A percentile compares a stretch with the other conserved stretches of the same genome.
These are phyloP conservation scores for Toxicodendron radicans DNA, from an alignment of 345 rosid genomes.

Conservation along the genomic window DNA sequence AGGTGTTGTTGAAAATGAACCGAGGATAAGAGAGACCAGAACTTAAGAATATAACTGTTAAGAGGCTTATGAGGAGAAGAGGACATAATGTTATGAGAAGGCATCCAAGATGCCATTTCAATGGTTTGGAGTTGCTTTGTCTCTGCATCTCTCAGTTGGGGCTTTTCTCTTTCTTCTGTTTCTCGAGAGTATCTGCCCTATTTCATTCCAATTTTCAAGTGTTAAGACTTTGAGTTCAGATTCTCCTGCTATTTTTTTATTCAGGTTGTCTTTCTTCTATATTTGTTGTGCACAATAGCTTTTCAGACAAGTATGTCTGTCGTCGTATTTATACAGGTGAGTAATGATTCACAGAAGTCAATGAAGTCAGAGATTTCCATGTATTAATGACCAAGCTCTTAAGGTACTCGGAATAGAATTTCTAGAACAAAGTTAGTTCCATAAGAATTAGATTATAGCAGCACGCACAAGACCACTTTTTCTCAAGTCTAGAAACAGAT, in stretches of 20 bases:
- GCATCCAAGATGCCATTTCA: conserved; percentile 32
- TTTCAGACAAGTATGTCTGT: no score
- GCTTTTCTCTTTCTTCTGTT: conserved; percentile 4
- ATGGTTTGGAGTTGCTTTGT: conserved; percentile 27
- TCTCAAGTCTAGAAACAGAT: no score
- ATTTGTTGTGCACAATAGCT: no score
- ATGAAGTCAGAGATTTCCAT: no score
- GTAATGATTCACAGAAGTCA: no score
- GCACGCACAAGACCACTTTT: background rate
- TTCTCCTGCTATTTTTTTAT: conserved; percentile 10
- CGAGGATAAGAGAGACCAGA: conserved; percentile 31
- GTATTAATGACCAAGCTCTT: no score
- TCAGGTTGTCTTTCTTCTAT: no score
- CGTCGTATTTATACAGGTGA: no score
- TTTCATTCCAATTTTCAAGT: background rate
- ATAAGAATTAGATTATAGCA: background rate
- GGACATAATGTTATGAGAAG: conserved; percentile 28
- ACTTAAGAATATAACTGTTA: conserved; percentile 27
- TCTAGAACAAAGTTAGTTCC: no score
- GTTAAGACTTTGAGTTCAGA: conserved; percentile 22
- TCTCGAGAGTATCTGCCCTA: background rate
- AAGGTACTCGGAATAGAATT: no score
- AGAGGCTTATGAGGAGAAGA: conserved; percentile 32
- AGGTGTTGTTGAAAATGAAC: conserved; percentile 21
- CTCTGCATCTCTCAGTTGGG: conserved; percentile 34